phyloP scores from a whole-genome alignment of 2,329 filamentous ascomycete species.

The Stenocarpella maydis region DNA sequence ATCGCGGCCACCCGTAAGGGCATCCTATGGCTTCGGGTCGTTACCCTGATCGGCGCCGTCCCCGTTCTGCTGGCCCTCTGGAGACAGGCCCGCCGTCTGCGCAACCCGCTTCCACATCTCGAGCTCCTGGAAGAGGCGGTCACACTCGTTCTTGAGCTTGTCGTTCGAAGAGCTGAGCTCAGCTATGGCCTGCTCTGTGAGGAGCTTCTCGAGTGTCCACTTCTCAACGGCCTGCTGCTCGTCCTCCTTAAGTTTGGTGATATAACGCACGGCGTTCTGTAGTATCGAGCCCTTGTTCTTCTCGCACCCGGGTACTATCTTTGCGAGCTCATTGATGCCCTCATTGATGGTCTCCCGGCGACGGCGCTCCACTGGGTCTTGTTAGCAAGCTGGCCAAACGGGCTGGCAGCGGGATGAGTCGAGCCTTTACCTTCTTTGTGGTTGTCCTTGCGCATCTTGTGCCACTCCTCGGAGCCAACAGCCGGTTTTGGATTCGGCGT shows the following conservation, averaged over 20 bases:
- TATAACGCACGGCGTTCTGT: constrained; percentile 92
- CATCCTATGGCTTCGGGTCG: constrained; percentile 41
- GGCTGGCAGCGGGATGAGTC: not conserved
- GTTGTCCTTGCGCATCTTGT: constrained; percentile 95
- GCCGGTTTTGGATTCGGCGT: constrained; percentile 74
- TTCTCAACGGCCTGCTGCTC: constrained; percentile 94
- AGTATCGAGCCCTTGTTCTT: constrained; percentile 99
- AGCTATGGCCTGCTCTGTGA: constrained; percentile 87
- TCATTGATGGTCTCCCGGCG: constrained; percentile 98
- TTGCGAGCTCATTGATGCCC: constrained; percentile 96
- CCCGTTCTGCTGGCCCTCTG: constrained; percentile 45
- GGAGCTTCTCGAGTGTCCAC: constrained; percentile 89
- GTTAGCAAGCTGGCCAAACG: constrained; percentile 32
- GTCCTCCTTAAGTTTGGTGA: constrained; percentile 92
- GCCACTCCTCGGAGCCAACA: constrained; percentile 98
- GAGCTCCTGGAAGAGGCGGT: constrained; percentile 78
- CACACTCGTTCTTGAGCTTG: constrained; percentile 82
- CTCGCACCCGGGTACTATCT: constrained; percentile 96
- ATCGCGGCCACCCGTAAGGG: constrained; percentile 26
- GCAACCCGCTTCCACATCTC: constrained; percentile 80
- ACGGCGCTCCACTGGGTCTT: constrained; percentile 81
- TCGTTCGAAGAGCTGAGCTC: constrained; percentile 89
- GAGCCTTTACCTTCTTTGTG: constrained; percentile 88
- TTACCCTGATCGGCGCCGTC: constrained; percentile 42
- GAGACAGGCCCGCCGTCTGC: constrained; percentile 63